Base-by-base conservation (phyloP, 177 flowering plant species). In the Vitis hybrid region DNA sequence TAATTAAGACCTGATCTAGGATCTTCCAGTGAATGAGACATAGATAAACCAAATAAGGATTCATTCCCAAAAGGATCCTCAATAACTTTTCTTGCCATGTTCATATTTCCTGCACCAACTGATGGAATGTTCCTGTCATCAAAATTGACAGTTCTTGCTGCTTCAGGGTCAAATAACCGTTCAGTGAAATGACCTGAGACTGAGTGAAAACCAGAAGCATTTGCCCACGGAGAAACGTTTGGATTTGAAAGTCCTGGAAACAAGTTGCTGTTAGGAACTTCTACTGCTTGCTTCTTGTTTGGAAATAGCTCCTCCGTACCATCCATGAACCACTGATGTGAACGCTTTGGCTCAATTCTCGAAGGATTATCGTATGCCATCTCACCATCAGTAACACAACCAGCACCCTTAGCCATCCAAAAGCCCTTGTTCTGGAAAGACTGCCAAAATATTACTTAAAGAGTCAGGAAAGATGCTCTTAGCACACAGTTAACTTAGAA, bases 221-320 rank as follows among this genome's bases (percentile, higher is more conserved):
- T 82, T 20, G 77, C 87, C 91, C 91, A 88, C 17, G 80, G 67
- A 72, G 87, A 68, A 77, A 80, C 20, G 72, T 67, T 81, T 11
- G 76, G 52, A 66, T 64, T 77, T n/a, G 78, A 50, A 53, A 82
- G 61, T 64, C 81, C 93, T 19, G 85, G 66, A 71, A 73, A 72
- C 7, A 70, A 47, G 31, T 74, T 82, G 72, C 68, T 76, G 71
- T 55, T 73, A 38, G 87, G 68, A 68, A 65, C 57, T 74, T 78
- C 86, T 1, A 89, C 64, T 3, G 89, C 87, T 74, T 86, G 91
- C 80, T 84, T 89, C 80, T 91, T 89, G 80, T 75, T 86, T 14
- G 90, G 85, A 55, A 86, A 80, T 4, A 81, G 75, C 62, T 84
- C 90, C 66, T 82, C 94, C 11, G 80, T 62, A 62, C 78, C 74